Percentiles rank a stretch among this genome's conserved stretches.
These are phyloP conservation scores for Davidsoniella eucalypti DNA, from an alignment of 2,329 filamentous ascomycete genomes.

Conservation along the genomic window DNA sequence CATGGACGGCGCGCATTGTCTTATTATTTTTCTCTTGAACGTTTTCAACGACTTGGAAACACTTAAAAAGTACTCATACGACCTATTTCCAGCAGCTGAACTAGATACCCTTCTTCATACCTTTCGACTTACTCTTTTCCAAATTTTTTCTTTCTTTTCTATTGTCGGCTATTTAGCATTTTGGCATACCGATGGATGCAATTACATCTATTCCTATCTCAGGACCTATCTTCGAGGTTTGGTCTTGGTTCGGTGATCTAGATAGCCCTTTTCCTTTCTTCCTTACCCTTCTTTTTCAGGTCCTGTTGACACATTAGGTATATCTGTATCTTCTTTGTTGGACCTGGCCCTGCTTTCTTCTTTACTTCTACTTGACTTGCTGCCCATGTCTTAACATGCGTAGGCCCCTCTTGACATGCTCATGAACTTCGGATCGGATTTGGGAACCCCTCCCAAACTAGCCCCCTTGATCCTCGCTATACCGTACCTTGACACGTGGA, in stretches of 20 bases:
- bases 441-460: not conserved
- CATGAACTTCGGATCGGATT: not conserved
- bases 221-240: not conserved
- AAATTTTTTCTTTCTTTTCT: not conserved
- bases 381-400: not conserved
- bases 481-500: not conserved
- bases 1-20: conserved; percentile 4
- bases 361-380: conserved; percentile 1
- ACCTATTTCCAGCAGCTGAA: conserved; percentile 4
- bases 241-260: conserved; percentile 4
- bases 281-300: not conserved
- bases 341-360: too few relatives aligned
- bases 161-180: not conserved
- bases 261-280: conserved; percentile 5
- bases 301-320: not conserved
- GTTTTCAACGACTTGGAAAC: conserved; percentile 6
- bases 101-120: conserved; percentile 4
- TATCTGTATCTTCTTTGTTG: not conserved
- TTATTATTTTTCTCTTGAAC: conserved; percentile 3
- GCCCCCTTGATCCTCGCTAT: too few relatives aligned
- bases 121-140: not conserved
- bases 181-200: not conserved
- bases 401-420: not conserved
- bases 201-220: not conserved
- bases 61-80: conserved; percentile 5